Percentiles rank a stretch among this genome's conserved stretches.
These are phyloP conservation scores for Quercus cerris DNA, from an alignment of 306 rosid species.

Conservation along the genomic window DNA sequence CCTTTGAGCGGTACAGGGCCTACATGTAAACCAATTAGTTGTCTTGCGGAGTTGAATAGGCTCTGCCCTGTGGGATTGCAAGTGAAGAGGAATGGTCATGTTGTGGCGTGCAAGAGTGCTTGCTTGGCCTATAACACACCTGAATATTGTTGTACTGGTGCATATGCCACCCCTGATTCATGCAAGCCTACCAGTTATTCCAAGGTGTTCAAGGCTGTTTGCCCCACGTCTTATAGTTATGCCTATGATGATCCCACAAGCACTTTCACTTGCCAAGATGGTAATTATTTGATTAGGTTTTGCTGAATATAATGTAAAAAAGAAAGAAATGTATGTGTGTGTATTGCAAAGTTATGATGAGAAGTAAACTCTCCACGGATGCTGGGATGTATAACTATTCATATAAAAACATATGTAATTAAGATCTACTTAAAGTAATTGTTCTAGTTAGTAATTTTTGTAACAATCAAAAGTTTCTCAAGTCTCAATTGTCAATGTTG, in stretches of 20 bases:
- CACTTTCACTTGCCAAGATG: conserved; percentile 55
- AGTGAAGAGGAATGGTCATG: conserved; percentile 23
- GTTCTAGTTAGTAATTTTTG: too few relatives aligned
- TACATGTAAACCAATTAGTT: conserved; percentile 17
- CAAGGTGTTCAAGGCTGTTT: conserved; percentile 51
- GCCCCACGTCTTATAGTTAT: conserved; percentile 61
- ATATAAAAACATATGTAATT: too few relatives aligned
- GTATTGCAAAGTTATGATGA: too few relatives aligned
- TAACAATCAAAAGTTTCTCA: too few relatives aligned
- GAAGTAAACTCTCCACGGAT: too few relatives aligned
- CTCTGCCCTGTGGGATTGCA: conserved; percentile 44
- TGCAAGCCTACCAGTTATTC: conserved; percentile 46
- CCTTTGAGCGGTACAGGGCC: conserved; percentile 29
- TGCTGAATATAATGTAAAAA: conserved; percentile 28
- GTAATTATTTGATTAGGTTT: conserved; percentile 48
- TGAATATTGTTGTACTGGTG: conserved; percentile 53
- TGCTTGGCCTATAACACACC: conserved; percentile 50
- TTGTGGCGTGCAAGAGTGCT: conserved; percentile 56
- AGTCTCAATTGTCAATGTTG: too few relatives aligned
- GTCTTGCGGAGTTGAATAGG: conserved; percentile 34
- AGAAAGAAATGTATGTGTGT: background rate
- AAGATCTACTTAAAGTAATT: too few relatives aligned
- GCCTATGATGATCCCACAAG: conserved; percentile 68
- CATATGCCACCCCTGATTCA: conserved; percentile 33
- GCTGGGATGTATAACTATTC: too few relatives aligned